Base-by-base conservation (phyloP, 140 eudicot genomes). In the Eryngium alpinum region DNA sequence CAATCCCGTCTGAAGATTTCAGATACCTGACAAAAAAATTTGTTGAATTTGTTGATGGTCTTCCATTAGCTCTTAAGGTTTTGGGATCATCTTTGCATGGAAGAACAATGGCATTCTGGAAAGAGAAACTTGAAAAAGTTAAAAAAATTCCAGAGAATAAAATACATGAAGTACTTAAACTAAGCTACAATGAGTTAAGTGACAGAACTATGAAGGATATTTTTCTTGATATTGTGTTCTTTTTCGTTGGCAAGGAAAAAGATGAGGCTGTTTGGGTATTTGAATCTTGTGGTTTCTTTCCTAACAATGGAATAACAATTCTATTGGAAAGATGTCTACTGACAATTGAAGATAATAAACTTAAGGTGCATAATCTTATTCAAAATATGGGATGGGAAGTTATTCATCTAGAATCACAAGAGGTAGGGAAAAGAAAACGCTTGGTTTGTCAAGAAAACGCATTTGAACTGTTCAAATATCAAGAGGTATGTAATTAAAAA, bases 61-160 rank as follows among this genome's bases (percentile, higher is more conserved):
- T 87, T 38, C 90, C 90, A 9, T 72, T 87, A 53, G 82, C 85
- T 56, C 63, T 85, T 33, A 80, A 49, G 66, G 87, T 88, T 34
- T 70, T 87, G 80, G 90, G 90, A 46, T 82, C 83, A 4, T 77
- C 13, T 33, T 57, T 87, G 0, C 49, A 51, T 74, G 81, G 81
- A n/a, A 73, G 75, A 33, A 18, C 13, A 1, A 29, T 11, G n/a
- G 15, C 0, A 44, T 81, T 32, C 24, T 85, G 88, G 90, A 24
- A 4, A 52, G 82, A 38, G 31, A 52, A 59, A 10, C 27, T 85
- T 10, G 21, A 21, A 18, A 77, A 77, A 46, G 49, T 77, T 2
- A 24, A 77, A 72, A 33, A 18, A 60, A 73, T 80, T 38, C 81
- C 82, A 0, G 59, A 80, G 13, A 24, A 65, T 1, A 72, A 73